Evolutionary conservation across 495 filamentous ascomycete species (phyloP), one percentile per base, ranked within the genome.

Genomic region (Trichoderma parareesei): DNA sequence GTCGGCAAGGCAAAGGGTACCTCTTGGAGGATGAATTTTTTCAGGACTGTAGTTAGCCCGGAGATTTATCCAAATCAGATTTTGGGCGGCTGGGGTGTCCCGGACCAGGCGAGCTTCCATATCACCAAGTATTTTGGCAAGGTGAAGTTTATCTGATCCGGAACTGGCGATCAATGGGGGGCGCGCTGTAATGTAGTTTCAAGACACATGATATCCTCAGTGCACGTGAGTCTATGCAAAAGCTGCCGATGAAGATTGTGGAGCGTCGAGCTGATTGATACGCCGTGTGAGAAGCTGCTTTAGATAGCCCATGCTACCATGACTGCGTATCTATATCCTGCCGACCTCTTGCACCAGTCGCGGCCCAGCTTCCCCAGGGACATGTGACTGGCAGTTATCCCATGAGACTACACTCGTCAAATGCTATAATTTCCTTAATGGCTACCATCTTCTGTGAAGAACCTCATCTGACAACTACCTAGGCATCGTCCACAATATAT

Each of bases 401-500:
- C 27, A 27, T 27, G 27, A 27, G 27, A 27, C 27, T 27, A 27
- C 27, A 27, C 27, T 27, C 27, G 27, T 27, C 27, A 27, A 27
- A 27, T 27, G 27, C 27, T 27, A 27, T 27, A 27, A 27, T 27
- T 27, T 27, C 2, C 27, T 27, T 27, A 27, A 27, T 27, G 0
- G 27, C 27, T 27, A 27, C 27, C 27, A 27, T 27, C 27, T 27
- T 0, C 1, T 27, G 27, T 27, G 27, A 27, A 27, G 27, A 27
- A 27, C 27, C 27, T 27, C 27, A 27, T 27, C 27, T 27, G 27
- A 27, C 27, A 27, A 2, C 27, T 27, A 27, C 27, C 35, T 61
- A 61, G 7, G 37, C 5, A 20, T 72, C 70, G 33, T 75, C 78
- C 43, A 72, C 71, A 41, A 78, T 67, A 62, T 81, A 79, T 62